Evolutionary conservation across 495 filamentous ascomycete genomes (phyloP).

Genomic region (Penicillium manginii): DNA sequence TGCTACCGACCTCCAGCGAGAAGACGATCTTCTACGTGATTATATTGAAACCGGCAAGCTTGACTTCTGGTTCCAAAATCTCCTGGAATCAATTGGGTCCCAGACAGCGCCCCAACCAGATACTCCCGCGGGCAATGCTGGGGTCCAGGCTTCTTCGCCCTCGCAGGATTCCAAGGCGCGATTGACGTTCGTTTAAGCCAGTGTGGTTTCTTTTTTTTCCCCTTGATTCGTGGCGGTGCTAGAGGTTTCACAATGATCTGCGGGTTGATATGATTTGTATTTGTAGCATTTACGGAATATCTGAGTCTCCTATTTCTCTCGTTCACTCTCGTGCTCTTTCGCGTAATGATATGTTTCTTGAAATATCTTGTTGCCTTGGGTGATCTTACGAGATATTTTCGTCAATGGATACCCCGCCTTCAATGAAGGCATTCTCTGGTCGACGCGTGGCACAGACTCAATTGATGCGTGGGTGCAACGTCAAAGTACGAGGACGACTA

Average conservation of each 20-base stretch:
- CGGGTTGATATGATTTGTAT: conserved; percentile 6
- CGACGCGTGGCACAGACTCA: too few relatives aligned
- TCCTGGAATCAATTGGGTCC: conserved; percentile 35
- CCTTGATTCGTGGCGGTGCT: neutral
- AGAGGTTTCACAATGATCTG: neutral
- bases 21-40: conserved; percentile 53
- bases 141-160: neutral
- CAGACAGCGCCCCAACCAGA: neutral
- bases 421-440: too few relatives aligned
- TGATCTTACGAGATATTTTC: too few relatives aligned
- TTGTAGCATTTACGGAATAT: conserved; percentile 12
- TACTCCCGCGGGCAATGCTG: neutral
- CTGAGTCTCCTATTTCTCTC: neutral
- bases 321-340: neutral
- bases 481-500: too few relatives aligned
- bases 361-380: too few relatives aligned
- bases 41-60: conserved; percentile 63
- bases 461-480: too few relatives aligned
- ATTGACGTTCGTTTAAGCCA: conserved; percentile 12
- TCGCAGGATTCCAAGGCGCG: conserved; percentile 9
- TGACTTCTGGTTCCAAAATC: conserved; percentile 62
- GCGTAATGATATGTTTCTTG: too few relatives aligned
- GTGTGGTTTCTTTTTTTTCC: neutral
- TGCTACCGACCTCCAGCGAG: conserved; percentile 54
- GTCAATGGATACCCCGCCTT: too few relatives aligned